These are phyloP conservation scores for Daldinia sp. DNA, from an alignment of 2,329 filamentous ascomycete genomes.

Conservation along the genomic window DNA sequence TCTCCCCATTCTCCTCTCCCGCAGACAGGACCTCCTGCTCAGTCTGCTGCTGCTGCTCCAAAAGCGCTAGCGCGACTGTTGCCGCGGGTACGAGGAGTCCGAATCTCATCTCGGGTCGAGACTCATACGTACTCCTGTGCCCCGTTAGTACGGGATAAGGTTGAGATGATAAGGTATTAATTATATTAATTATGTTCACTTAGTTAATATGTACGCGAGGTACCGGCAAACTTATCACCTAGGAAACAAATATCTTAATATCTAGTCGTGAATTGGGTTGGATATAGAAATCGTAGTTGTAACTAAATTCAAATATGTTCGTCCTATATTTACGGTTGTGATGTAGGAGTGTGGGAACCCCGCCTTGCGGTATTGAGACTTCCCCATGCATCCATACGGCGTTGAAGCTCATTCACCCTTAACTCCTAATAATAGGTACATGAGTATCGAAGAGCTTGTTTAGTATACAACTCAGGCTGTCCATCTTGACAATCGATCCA, in stretches of 20 bases:
- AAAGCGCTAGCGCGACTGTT: background rate
- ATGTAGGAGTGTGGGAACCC: background rate
- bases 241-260: too few species aligned
- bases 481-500: background rate
- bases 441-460: background rate
- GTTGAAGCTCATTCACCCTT: background rate
- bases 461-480: background rate
- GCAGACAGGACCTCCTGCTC: slow-evolving; percentile 19
- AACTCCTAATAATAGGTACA: background rate
- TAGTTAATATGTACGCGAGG: too few species aligned
- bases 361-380: background rate
- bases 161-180: background rate
- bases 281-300: background rate
- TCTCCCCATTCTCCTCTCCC: background rate
- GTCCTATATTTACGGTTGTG: background rate
- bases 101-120: slow-evolving; percentile 10
- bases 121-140: background rate
- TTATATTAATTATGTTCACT: too few species aligned
- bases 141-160: background rate
- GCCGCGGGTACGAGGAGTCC: background rate
- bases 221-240: background rate
- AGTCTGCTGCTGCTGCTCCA: background rate
- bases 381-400: background rate
- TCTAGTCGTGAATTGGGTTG: too few species aligned
- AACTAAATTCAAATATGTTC: background rate